These are phyloP conservation scores for Citrus glauca DNA, from an alignment of 345 rosid species.

Conservation along the genomic window DNA sequence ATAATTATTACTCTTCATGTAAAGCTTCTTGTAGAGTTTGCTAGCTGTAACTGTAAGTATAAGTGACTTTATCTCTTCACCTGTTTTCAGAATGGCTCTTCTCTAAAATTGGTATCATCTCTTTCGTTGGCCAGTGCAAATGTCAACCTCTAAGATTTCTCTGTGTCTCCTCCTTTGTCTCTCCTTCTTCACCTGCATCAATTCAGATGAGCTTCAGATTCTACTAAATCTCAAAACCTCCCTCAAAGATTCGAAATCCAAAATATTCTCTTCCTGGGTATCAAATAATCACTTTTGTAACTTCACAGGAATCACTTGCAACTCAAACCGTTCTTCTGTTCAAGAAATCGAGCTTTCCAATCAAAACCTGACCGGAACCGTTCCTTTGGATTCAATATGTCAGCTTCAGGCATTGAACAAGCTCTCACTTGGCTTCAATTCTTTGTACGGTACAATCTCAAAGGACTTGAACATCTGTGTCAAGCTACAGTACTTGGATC, in stretches of 20 bases:
- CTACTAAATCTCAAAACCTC: conserved; percentile 47
- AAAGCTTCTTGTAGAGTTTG: background rate
- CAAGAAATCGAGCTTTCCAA: conserved; percentile 65
- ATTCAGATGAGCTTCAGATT: conserved; percentile 55
- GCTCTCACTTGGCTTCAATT: conserved; percentile 71
- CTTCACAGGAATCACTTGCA: conserved; percentile 67
- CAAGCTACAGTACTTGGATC: conserved; percentile 56
- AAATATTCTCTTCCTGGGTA: conserved; percentile 52
- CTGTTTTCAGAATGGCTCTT: background rate
- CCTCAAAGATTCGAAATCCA: conserved; percentile 23
- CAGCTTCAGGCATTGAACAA: conserved; percentile 49
- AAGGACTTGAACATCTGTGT: conserved; percentile 45
- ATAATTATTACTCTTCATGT: too few relatives aligned
- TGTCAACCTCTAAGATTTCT: conserved; percentile 24
- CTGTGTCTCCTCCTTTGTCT: conserved; percentile 24
- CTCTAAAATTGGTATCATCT: background rate
- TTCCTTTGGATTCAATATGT: conserved; percentile 55
- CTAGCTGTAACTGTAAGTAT: fast-evolving
- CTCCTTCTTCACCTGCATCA: conserved; percentile 14
- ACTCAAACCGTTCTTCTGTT: conserved; percentile 31
- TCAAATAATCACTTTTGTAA: conserved; percentile 27
- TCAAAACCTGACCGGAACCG: conserved; percentile 35
- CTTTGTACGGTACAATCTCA: conserved; percentile 38
- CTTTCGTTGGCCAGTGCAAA: conserved; percentile 14
- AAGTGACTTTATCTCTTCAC: background rate